Base-by-base conservation (phyloP, 805 yeast species). In the Cephaloascus fragrans region DNA sequence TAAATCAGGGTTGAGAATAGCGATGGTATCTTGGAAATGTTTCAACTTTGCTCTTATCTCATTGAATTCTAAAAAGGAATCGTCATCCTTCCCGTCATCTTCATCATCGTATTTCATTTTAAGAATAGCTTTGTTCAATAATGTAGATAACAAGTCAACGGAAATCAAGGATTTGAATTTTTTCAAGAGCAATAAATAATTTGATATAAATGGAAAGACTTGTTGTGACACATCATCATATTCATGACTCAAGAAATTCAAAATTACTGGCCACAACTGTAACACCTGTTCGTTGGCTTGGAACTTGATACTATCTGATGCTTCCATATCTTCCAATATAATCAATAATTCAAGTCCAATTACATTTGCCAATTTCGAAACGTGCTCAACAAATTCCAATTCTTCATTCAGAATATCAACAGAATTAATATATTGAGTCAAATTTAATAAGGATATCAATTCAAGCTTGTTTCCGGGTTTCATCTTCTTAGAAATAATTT, bases 151-250 rank as follows among this genome's bases (percentile, higher is more conserved):
- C 34, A 88, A 62, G 38, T 78, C 78, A 57, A 39, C 9, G 61
- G 50, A 35, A 50, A 9, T 47, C 35, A 63, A 51, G 6, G 47
- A 50, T 10, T 64, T 58, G 42, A 62, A 64, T 52, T 77, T 86
- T 61, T 77, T 85, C 47, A 88, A 62, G 34, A 81, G 71, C 9
- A 84, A 61, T 44, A 93, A 64, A 54, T 80, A 88, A 38, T 78
- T 83, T 31, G 84, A 75, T 35, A 93, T 64, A 50, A 87, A 83
- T 6, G 93, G 82, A 52, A 90, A 83, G 4, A 87, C 83, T 56
- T 86, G 95, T 31, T 73, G 68, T 1, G 94, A 77, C 12, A 90
- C 81, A 47, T 93, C 97, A 57, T 93, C 97, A 52, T 81, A 88
- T 45, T 82, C 95, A 55, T 87, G 83, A 23, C 76, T 71, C 53